A percentile compares a stretch with the other conserved stretches of the same genome.
Conservation (phyloP, 83 land plant genomes). For the Diphasiastrum complanatum region DNA sequence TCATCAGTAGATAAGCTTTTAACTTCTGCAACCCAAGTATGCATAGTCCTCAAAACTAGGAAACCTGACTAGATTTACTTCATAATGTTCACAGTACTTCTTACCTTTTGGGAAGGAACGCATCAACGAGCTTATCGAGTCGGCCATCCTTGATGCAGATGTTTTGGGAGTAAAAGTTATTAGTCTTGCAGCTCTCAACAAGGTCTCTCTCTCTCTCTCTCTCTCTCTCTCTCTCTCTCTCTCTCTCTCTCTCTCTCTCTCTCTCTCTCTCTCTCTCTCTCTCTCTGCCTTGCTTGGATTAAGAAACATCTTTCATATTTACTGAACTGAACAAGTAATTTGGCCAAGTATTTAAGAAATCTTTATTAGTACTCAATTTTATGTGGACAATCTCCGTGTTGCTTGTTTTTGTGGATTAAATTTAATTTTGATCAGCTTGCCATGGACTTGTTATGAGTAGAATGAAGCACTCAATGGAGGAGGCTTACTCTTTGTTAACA, state of each 20-base stretch:
- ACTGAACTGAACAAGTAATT: neutral
- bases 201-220: slow-evolving; percentile 24
- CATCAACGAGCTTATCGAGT: slow-evolving; percentile 27
- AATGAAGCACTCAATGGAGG: slow-evolving; percentile 46
- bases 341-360: neutral
- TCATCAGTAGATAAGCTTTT: too few species aligned
- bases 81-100: slow-evolving; percentile 38
- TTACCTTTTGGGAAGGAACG: slow-evolving; percentile 22
- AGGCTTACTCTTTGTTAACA: slow-evolving; percentile 32
- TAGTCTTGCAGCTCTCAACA: slow-evolving; percentile 35
- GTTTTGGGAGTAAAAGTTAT: slow-evolving; percentile 25
- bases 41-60: too few species aligned
- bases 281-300: too few species aligned
- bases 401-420: too few species aligned
- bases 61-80: too few species aligned
- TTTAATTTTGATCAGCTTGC: neutral
- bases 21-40: too few species aligned
- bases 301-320: too few species aligned
- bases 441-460: slow-evolving; percentile 11
- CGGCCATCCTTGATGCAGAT: slow-evolving; percentile 31
- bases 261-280: too few species aligned
- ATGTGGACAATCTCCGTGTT: neutral
- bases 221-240: too few species aligned
- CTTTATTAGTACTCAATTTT: neutral
- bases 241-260: too few species aligned